These are phyloP conservation scores for Botrytis sinoallii DNA, from an alignment of 2,329 filamentous ascomycete genomes.

Conservation along the genomic window DNA sequence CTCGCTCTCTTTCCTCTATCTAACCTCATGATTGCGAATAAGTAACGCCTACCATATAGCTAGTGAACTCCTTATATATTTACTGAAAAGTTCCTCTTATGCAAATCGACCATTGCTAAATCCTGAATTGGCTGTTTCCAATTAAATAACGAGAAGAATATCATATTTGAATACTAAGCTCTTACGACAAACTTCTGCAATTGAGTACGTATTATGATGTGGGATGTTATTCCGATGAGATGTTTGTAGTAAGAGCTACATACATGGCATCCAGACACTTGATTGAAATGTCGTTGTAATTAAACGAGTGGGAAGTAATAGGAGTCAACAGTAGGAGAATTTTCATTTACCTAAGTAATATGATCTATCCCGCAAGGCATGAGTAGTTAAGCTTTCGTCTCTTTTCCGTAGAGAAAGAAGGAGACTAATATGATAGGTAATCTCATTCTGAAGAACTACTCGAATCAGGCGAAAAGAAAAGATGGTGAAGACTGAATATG, in stretches of 20 bases:
- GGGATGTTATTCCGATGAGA: neutral
- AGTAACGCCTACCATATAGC: too few relatives aligned
- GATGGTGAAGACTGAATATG: neutral
- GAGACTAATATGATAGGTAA: neutral
- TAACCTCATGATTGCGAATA: too few relatives aligned
- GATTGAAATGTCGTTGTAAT: neutral
- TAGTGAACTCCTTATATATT: too few relatives aligned
- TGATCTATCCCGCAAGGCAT: neutral
- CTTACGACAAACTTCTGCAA: neutral
- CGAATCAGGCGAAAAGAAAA: neutral
- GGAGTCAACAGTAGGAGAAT: neutral
- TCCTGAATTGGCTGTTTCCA: neutral
- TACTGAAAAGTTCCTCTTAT: too few relatives aligned
- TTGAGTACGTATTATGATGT: neutral
- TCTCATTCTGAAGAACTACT: neutral
- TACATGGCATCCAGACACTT: neutral
- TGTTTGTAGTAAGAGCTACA: neutral
- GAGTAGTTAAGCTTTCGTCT: rapidly evolving
- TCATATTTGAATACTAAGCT: neutral
- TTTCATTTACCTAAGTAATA: neutral
- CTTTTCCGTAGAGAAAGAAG: neutral
- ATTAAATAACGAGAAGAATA: neutral
- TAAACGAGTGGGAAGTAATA: neutral
- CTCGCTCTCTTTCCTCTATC: too few relatives aligned
- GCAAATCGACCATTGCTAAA: too few relatives aligned